Base-by-base conservation (phyloP, 768 basidiomycete species). In the Leccinum uliginosum region DNA sequence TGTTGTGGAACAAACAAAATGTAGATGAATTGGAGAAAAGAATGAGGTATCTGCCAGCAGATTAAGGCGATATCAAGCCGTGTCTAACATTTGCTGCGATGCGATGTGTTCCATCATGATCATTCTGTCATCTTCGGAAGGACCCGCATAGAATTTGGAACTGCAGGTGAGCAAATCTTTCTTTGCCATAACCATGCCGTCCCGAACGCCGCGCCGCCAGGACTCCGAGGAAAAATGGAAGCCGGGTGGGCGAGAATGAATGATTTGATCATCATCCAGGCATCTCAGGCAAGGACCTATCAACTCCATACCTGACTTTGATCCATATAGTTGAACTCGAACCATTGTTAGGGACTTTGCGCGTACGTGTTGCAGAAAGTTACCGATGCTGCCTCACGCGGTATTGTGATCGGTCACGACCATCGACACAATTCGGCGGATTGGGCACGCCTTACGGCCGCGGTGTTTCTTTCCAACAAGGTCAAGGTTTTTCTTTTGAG, bases 221-320 rank as follows among this genome's bases (percentile, higher is more conserved):
- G 91, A 52, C 75, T 93, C 21, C 76, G 91, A 63, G 91, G 86
- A 2, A 78, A 74, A 60, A 94, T 95, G 93, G 87, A 89, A 62
- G 91, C 91, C 8, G 93, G 93, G 2, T 93, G 87, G 82, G 80
- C 89, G n/a, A 81, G 89, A 54, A 93, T 95, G 90, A 95, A 95
- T 66, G 90, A 93, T 69, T 72, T 95, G 55, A 89, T 84, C 49
- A 75, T 93, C 52, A 85, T 90, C 44, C 91, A 93, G 66, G 80
- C 90, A 10, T 90, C 89, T 14, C 90, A 93, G 78, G 91, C 83
- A 44, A 47, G 72, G 45, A 46, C 30, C 11, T 50, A 17, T 40
- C 17, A 35, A 30, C 27, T 3, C 15, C 6, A 30, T 23, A 30
- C 35, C 6, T 23, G 5, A 29, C 24, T 27, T 40, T 21, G 3